These are phyloP conservation scores for Boletus pseudo-olivaceus DNA, from an alignment of 768 basidiomycete genomes.

Conservation along the genomic window DNA sequence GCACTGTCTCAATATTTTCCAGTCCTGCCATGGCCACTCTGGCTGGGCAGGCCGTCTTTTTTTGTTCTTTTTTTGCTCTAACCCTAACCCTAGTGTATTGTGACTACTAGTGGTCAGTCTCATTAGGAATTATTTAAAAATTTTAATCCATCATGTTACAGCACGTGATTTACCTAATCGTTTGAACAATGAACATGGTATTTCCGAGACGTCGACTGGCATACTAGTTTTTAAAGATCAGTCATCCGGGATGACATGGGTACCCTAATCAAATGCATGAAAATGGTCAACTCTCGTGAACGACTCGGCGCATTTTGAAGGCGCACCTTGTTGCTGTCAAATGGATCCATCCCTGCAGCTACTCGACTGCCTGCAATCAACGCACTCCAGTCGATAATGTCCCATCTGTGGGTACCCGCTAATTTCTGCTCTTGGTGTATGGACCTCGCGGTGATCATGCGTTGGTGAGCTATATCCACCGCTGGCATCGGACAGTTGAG, in stretches of 20 bases:
- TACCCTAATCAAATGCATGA: constrained; percentile 5
- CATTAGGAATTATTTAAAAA: no score
- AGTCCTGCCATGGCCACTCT: constrained; percentile 59
- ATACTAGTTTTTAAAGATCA: no score
- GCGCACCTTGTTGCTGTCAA: constrained; percentile 34
- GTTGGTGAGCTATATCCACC: constrained; percentile 70
- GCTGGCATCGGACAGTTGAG: constrained; percentile 68
- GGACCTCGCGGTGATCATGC: constrained; percentile 75
- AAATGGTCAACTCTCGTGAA: not conserved
- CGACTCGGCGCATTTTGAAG: not conserved
- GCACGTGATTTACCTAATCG: no score
- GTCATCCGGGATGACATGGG: constrained; percentile 22
- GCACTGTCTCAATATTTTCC: constrained; percentile 82
- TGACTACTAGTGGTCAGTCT: no score
- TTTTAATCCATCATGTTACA: not conserved
- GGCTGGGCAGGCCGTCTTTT: constrained; percentile 45
- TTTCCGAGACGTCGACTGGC: no score
- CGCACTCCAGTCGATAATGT: constrained; percentile 78
- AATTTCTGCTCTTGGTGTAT: constrained; percentile 49
- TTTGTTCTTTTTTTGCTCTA: constrained; percentile 33
- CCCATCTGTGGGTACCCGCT: constrained; percentile 48
- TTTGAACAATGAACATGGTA: no score
- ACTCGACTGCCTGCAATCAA: constrained; percentile 75
- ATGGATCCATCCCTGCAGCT: constrained; percentile 60
- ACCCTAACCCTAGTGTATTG: constrained; percentile 42